phyloP scores from a whole-genome alignment of 2,329 filamentous ascomycete genomes.

The Mollisia scopiformis region DNA sequence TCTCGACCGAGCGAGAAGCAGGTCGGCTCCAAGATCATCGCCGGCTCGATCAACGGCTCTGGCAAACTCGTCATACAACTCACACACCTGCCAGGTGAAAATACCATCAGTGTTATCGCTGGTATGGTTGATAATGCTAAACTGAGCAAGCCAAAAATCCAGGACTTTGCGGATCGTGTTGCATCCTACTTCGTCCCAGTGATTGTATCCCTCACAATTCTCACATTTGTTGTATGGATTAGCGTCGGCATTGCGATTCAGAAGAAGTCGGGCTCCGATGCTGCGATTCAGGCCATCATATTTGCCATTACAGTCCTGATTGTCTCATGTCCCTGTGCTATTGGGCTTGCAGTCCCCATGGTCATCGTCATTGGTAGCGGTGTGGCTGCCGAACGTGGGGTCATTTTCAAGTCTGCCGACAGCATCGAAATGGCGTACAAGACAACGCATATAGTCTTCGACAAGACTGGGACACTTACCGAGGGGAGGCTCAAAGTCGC shows the following conservation, averaged over 20 bases:
- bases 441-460: conserved; percentile 70
- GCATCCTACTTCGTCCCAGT: conserved; percentile 72
- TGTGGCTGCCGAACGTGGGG: conserved; percentile 63
- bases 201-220: conserved; percentile 58
- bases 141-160: conserved; percentile 67
- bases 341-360: conserved; percentile 74
- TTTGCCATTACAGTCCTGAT: conserved; percentile 71
- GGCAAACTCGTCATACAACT: conserved; percentile 63
- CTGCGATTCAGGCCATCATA: conserved; percentile 64
- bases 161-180: conserved; percentile 69
- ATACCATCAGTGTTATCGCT: conserved; percentile 72
- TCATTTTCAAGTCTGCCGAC: conserved; percentile 72
- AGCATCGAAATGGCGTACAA: conserved; percentile 65
- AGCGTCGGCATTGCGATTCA: conserved; percentile 52
- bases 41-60: conserved; percentile 69
- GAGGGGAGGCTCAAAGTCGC: conserved; percentile 53
- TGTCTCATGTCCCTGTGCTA: conserved; percentile 78
- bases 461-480: conserved; percentile 85
- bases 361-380: conserved; percentile 74
- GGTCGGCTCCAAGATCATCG: conserved; percentile 57
- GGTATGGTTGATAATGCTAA: conserved; percentile 73
- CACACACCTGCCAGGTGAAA: conserved; percentile 66
- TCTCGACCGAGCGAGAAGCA: conserved; percentile 61
- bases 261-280: conserved; percentile 46
- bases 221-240: conserved; percentile 70